These are phyloP conservation scores for Trichophyton rubrum DNA, from an alignment of 2,329 filamentous ascomycete genomes.

Conservation along the genomic window DNA sequence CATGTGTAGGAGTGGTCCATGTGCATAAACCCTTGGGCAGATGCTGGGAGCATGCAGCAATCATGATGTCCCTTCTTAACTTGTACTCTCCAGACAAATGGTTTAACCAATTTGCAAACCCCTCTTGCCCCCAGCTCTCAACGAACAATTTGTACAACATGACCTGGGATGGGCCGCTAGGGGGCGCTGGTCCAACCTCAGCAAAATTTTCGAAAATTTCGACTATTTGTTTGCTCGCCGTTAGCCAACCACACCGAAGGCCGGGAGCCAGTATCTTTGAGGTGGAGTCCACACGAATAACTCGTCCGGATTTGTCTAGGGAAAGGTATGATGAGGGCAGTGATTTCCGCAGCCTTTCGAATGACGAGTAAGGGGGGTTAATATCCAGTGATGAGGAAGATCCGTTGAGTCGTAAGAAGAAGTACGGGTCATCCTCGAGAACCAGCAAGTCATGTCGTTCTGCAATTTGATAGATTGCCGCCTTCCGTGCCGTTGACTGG, in stretches of 20 bases:
- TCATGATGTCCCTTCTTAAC: constrained; percentile 16
- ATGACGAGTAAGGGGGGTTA: constrained; percentile 30
- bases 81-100: constrained; percentile 18
- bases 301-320: constrained; percentile 66
- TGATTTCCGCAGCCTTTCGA: constrained; percentile 50
- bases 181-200: constrained; percentile 66
- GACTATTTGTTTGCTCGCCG: constrained; percentile 63
- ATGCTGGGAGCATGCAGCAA: constrained; percentile 18
- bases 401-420: constrained; percentile 63
- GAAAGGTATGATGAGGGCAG: constrained; percentile 58
- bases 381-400: constrained; percentile 19
- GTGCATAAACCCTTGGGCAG: constrained; percentile 16
- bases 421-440: constrained; percentile 79
- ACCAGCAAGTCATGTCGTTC: constrained; percentile 68
- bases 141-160: constrained; percentile 64
- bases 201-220: constrained; percentile 64
- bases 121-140: constrained; percentile 22
- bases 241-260: constrained; percentile 68
- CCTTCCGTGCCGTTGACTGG: constrained; percentile 49
- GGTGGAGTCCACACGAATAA: constrained; percentile 74
- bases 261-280: constrained; percentile 73
- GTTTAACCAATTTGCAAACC: constrained; percentile 21
- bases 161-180: constrained; percentile 64
- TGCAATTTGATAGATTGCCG: constrained; percentile 57
- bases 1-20: constrained; percentile 15